Percentiles rank a stretch among this genome's conserved stretches.
These are phyloP conservation scores for Cordyceps farinosa DNA, from an alignment of 2,329 filamentous ascomycete genomes.

Conservation along the genomic window DNA sequence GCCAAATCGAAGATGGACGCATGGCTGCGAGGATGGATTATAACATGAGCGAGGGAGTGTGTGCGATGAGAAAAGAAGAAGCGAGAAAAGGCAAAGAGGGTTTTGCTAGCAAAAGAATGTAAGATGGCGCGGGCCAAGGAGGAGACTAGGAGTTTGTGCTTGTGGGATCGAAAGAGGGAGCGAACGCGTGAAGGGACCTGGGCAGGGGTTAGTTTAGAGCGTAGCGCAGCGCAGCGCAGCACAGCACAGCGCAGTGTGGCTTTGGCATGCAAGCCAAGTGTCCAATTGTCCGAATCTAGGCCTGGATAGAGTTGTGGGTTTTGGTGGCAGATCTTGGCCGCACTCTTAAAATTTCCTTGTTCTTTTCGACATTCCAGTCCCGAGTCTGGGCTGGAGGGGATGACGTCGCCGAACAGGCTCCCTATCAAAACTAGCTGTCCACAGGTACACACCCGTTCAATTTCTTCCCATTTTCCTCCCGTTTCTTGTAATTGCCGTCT, in stretches of 20 bases:
- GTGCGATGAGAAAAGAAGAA: not conserved
- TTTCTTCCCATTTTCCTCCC: not conserved
- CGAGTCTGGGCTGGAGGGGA: not conserved
- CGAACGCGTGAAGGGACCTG: not conserved
- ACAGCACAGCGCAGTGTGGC: constrained; percentile 4
- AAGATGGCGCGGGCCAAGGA: not conserved
- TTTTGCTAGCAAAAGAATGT: not conserved
- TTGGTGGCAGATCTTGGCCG: constrained; percentile 1
- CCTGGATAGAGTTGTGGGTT: not conserved
- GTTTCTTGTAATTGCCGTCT: not conserved
- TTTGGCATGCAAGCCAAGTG: not conserved
- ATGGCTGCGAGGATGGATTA: constrained; percentile 3
- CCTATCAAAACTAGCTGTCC: not conserved
- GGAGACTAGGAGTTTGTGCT: constrained; percentile 3
- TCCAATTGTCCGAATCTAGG: not conserved
- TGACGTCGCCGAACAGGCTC: not conserved
- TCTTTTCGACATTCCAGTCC: not conserved
- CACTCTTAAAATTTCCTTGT: not conserved
- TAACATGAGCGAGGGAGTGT: constrained; percentile 10
- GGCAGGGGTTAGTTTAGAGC: not conserved
- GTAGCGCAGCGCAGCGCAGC: not conserved
- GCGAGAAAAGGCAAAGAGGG: not conserved
- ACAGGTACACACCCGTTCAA: not conserved
- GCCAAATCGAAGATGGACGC: constrained; percentile 14
- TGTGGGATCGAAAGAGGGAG: constrained; percentile 11